Conservation (phyloP, 225 moss, liverwort and hornwort genomes). For the Bryoerythrophyllum caledonicum region DNA sequence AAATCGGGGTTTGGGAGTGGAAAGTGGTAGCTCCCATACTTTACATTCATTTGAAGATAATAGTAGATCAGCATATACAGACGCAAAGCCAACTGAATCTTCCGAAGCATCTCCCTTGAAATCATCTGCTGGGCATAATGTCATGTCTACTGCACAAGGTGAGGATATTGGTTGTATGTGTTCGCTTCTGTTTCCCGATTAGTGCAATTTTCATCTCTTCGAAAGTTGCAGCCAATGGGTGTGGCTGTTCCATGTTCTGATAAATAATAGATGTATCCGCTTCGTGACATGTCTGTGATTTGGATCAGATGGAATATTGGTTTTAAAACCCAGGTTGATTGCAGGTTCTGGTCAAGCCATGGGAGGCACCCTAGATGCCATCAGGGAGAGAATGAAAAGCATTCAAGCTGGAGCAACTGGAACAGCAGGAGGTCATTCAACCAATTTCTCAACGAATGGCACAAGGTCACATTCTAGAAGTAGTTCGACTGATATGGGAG, state of each 20-base stretch:
- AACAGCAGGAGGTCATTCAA: constrained; percentile 33
- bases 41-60: constrained; percentile 32
- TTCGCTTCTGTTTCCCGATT: neutral
- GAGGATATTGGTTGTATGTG: constrained; percentile 8
- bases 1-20: constrained; percentile 22
- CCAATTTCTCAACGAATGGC: constrained; percentile 31
- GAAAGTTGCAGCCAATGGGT: neutral
- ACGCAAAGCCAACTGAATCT: constrained; percentile 26
- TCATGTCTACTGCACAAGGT: constrained; percentile 41
- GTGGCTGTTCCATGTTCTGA: neutral
- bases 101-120: constrained; percentile 34
- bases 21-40: constrained; percentile 34
- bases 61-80: constrained; percentile 16
- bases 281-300: neutral
- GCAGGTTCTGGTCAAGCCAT: constrained; percentile 31
- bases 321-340: neutral
- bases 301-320: neutral
- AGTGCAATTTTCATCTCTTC: neutral
- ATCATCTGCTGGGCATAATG: constrained; percentile 46
- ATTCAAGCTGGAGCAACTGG: constrained; percentile 85
- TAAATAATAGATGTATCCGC: neutral
- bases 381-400: constrained; percentile 81
- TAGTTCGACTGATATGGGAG: constrained; percentile 28
- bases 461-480: constrained; percentile 35
- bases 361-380: constrained; percentile 72